These are phyloP conservation scores for Coccomyxa subellipsoidea DNA, from an alignment of 163 green algal genomes.

Conservation along the genomic window DNA sequence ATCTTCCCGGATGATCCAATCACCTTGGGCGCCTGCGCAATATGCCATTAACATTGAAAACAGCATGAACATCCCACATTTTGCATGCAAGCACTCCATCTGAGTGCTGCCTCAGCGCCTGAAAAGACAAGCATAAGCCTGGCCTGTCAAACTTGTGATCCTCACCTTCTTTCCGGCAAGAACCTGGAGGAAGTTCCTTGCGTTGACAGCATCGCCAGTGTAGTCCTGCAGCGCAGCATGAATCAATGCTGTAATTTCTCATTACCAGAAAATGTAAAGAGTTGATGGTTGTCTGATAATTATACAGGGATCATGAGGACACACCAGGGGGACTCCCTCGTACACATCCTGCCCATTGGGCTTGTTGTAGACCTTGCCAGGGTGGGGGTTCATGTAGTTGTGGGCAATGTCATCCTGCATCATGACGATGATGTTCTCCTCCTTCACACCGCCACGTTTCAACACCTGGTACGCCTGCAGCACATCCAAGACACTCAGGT, in stretches of 20 bases:
- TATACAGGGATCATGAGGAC: no score
- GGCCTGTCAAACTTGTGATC: background rate
- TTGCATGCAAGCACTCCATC: no score
- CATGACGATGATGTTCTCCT: slow-evolving; percentile 84
- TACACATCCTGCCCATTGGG: slow-evolving; percentile 81
- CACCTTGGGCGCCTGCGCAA: background rate
- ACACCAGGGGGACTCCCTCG: slow-evolving; percentile 59
- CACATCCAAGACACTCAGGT: background rate
- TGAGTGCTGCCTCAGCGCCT: no score
- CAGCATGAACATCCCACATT: no score
- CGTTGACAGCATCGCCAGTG: slow-evolving; percentile 68
- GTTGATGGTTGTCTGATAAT: no score
- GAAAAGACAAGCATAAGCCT: background rate
- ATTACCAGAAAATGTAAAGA: no score
- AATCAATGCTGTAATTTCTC: background rate
- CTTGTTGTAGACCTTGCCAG: slow-evolving; percentile 70
- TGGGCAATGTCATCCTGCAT: slow-evolving; percentile 77
- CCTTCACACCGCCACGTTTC: slow-evolving; percentile 56
- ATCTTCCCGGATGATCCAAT: slow-evolving; percentile 51
- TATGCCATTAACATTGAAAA: background rate
- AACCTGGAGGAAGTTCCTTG: slow-evolving; percentile 77
- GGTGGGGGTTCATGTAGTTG: slow-evolving; percentile 71
- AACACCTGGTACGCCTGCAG: slow-evolving; percentile 90
- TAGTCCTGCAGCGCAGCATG: slow-evolving; percentile 72
- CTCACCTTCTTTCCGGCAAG: slow-evolving; percentile 66